Base-by-base conservation (phyloP, 106 monocot genomes). In the Dioscorea dumetorum region DNA sequence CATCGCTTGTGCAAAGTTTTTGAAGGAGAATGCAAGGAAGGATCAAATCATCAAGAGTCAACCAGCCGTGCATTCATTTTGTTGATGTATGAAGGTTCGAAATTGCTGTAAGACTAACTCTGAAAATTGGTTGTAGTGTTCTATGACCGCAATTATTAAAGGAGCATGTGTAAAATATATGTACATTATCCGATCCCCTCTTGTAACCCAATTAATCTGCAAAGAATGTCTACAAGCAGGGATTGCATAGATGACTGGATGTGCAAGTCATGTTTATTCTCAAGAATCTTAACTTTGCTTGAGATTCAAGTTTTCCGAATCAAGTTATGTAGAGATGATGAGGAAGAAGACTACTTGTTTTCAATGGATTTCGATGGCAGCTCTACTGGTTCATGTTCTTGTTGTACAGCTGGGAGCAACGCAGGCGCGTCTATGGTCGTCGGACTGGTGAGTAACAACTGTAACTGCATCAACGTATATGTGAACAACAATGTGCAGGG, bases 401-500 rank as follows among this genome's bases (percentile, higher is more conserved):
- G 49, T 24, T 22, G 8, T 7, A 33, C 60, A 13, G 34, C n/a
- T 23, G 80, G 73, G 50, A 60, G 50, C 9, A 81, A 69, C 34
- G 68, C 66, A 15, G 85, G 78, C 5, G 80, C 80, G 13, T 13
- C 56, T 3, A 80, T 80, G 77, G 73, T 23, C 12, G 24, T 81
- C 58, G 13, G 64, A 23, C 57, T 23, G 4, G 18, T 9, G 4
- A 24, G 19, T 16, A n/a, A 52, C 33, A 23, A 75, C 0, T 58
- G 77, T 58, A 67, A 76, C 77, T 64, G 79, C 57, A 66, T 91
- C 74, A 83, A 80, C 59, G 70, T 91, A 18, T 83, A 88, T 60
- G 75, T 95, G 17, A 91, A 91, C 71, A 94, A 74, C 75, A 95
- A 95, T 63, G 59, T 88, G 10, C 91, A 86, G 69, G 95, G 91